phyloP scores from a whole-genome alignment of 768 basidiomycete species.

The Terana coerulea region DNA sequence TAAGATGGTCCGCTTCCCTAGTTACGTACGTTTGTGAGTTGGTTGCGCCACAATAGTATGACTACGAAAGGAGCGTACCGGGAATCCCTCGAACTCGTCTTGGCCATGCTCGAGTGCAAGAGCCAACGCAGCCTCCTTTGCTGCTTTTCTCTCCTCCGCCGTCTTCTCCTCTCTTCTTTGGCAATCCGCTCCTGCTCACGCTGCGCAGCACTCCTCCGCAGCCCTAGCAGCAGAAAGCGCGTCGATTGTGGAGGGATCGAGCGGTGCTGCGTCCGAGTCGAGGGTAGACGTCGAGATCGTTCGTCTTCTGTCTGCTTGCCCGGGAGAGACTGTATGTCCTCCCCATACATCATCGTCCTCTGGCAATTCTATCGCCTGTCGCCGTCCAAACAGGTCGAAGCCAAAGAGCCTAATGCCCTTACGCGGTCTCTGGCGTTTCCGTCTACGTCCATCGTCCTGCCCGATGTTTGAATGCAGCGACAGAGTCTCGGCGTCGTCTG shows the following conservation, averaged over 20 bases:
- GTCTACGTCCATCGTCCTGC: constrained; percentile 26
- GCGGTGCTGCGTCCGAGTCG: constrained; percentile 67
- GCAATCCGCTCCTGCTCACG: constrained; percentile 37
- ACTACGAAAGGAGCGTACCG: constrained; percentile 36
- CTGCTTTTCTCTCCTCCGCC: constrained; percentile 42
- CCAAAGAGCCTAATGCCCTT: constrained; percentile 58
- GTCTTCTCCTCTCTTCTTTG: constrained; percentile 47
- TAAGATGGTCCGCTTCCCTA: constrained; percentile 21
- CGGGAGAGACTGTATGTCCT: not conserved
- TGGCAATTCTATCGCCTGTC: constrained; percentile 53
- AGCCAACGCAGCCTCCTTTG: constrained; percentile 37
- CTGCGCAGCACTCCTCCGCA: constrained; percentile 29
- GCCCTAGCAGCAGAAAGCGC: constrained; percentile 43
- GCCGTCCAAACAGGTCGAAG: constrained; percentile 58
- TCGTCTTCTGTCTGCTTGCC: constrained; percentile 8
- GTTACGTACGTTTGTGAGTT: no score
- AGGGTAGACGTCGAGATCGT: constrained; percentile 42
- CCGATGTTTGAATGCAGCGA: constrained; percentile 66
- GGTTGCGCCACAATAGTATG: not conserved
- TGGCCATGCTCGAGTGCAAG: constrained; percentile 30
- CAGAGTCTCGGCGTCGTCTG: constrained; percentile 57
- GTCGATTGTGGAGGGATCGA: constrained; percentile 56
- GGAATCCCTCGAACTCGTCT: constrained; percentile 64
- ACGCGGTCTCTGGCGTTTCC: constrained; percentile 30
- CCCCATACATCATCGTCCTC: constrained; percentile 42